Base-by-base conservation (phyloP, 352 stramenopile species). In the Bremia lactucae region DNA sequence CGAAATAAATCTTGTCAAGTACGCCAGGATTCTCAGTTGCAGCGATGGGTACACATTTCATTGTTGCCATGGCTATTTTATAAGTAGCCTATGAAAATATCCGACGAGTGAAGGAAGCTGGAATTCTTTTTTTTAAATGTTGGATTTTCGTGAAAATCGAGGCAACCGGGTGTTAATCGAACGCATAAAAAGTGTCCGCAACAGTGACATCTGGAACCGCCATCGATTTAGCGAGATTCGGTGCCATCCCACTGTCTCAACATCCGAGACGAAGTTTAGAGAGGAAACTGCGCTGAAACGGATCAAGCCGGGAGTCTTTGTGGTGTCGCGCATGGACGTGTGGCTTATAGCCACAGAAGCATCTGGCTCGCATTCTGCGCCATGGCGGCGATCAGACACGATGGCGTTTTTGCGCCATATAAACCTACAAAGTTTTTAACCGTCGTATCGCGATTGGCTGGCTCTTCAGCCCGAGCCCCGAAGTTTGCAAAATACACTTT, bases 61-160 rank as follows among this genome's bases (percentile, higher is more conserved):
- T 15, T 34, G 40, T 15, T 48, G 29, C 23, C 23, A 23, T 15
- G 13, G 26, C 39, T n/a, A n/a, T n/a, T n/a, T n/a, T n/a, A n/a
- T n/a, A n/a, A n/a, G n/a, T n/a, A n/a, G n/a, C n/a, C n/a, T n/a
- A n/a, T n/a, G n/a, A n/a, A n/a, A n/a, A n/a, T n/a, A n/a, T n/a
- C n/a, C 18, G n/a, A 6, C 14, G 5, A 52, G 42, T 49, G 33
- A 35, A 37, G 19, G 14, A 39, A 28, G 23, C 22, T 46, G 47
- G 37, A 36, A 55, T 56, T 52, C 43, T 42, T 58, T 58, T 54
- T 58, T 58, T 62, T 49, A 37, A 15, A 18, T 37, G 37, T 29
- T 59, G 53, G 53, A 62, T 62, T 49, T 62, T 62, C 43, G 42
- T 58, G 26, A 42, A 62, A 57, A 48, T 31, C 47, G 23, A 39